phyloP scores from a whole-genome alignment of 331 rosid species.

The Prunus yedoensis region DNA sequence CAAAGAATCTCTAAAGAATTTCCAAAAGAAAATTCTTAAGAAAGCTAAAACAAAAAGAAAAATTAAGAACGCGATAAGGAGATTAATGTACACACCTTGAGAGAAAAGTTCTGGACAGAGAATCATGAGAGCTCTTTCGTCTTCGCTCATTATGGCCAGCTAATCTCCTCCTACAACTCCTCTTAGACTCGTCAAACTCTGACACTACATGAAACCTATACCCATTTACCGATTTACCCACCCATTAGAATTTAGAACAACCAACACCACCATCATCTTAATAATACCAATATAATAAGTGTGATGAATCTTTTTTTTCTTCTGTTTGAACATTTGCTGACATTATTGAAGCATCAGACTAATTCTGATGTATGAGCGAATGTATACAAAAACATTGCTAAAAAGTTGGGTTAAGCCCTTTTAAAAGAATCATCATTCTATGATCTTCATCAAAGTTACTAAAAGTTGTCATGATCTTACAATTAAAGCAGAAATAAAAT shows the following conservation, averaged over 20 bases:
- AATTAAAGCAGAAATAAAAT: background rate
- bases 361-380: too few relatives aligned
- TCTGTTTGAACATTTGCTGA: too few relatives aligned
- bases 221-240: background rate
- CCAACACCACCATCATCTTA: background rate
- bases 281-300: background rate
- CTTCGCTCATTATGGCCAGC: constrained; percentile 96
- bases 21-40: background rate
- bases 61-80: background rate
- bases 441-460: too few relatives aligned
- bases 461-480: too few relatives aligned
- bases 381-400: too few relatives aligned
- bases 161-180: constrained; percentile 91
- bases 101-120: constrained; percentile 52
- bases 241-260: background rate
- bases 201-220: constrained; percentile 81
- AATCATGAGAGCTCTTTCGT: constrained; percentile 80
- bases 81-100: constrained; percentile 43
- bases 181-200: constrained; percentile 88
- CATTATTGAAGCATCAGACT: too few relatives aligned
- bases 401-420: too few relatives aligned
- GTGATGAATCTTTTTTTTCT: too few relatives aligned
- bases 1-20: too few relatives aligned
- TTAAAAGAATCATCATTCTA: too few relatives aligned
- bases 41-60: background rate